A percentile compares a stretch with the other conserved stretches of the same genome.
These are phyloP conservation scores for Beta lomatogona DNA, from an alignment of 179 eudicot species.

Conservation along the genomic window DNA sequence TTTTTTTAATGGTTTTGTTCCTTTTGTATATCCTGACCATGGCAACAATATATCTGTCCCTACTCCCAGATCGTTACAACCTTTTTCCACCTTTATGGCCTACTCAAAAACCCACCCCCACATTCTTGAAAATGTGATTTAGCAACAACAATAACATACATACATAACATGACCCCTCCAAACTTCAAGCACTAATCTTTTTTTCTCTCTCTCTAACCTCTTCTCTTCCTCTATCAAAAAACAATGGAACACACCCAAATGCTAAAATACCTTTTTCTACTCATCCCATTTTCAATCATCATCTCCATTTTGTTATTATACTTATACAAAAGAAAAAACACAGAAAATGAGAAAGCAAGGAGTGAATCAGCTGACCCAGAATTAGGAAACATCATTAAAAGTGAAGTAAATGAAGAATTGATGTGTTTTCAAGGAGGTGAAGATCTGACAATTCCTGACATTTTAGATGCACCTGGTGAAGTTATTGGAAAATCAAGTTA, in stretches of 20 bases:
- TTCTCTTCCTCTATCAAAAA: neutral
- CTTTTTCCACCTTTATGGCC: conserved; percentile 34
- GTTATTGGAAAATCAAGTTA: conserved; percentile 92
- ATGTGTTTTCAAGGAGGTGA: conserved; percentile 72
- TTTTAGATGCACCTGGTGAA: conserved; percentile 96
- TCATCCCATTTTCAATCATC: conserved; percentile 30
- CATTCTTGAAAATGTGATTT: conserved; percentile 26
- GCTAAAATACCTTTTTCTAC: conserved; percentile 20
- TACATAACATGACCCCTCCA: conserved; percentile 26
- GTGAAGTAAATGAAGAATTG: conserved; percentile 45
- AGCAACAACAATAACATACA: neutral
- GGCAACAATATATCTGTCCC: conserved; percentile 24
- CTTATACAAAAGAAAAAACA: conserved; percentile 13
- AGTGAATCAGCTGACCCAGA: conserved; percentile 27
- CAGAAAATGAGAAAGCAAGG: neutral
- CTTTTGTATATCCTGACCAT: neutral
- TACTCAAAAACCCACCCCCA: conserved; percentile 26
- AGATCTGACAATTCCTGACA: conserved; percentile 63
- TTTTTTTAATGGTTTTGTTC: neutral
- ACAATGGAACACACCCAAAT: conserved; percentile 25
- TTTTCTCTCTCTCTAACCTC: neutral
- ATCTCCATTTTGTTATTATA: conserved; percentile 20
- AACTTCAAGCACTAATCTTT: neutral
- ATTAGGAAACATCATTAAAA: conserved; percentile 5
- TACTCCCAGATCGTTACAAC: conserved; percentile 30